Evolutionary conservation across 306 rosid genomes (phyloP).

Genomic region (Vigna angularis): DNA sequence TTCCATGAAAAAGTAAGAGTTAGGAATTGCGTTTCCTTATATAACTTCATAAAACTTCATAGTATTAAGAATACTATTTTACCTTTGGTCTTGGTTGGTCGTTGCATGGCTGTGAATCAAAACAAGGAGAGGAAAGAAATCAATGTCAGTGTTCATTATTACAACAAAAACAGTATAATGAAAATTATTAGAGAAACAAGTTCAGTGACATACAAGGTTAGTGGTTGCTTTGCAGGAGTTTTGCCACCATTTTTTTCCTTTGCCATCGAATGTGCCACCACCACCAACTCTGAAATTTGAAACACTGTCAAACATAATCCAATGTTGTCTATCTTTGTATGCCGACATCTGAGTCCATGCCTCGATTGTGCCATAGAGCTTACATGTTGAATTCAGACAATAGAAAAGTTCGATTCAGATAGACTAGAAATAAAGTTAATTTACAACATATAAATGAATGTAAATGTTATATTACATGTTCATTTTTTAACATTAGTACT

Average conservation of each 20-base stretch:
- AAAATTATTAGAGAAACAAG: not conserved
- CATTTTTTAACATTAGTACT: not conserved
- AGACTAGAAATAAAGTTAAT: too few relatives aligned
- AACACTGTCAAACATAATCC: conserved; percentile 68
- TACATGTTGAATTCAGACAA: conserved; percentile 21
- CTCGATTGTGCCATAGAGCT: conserved; percentile 73
- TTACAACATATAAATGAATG: too few relatives aligned
- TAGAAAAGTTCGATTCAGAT: not conserved
- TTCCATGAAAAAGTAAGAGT: conserved; percentile 24
- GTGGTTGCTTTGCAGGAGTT: conserved; percentile 78
- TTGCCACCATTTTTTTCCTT: conserved; percentile 83
- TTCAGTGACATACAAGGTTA: conserved; percentile 48
- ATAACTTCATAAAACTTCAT: not conserved
- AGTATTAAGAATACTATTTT: conserved; percentile 44
- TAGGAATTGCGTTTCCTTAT: conserved; percentile 6
- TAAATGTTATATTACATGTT: too few relatives aligned
- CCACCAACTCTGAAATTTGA: conserved; percentile 67
- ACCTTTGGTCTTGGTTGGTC: conserved; percentile 77
- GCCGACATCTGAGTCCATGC: conserved; percentile 64
- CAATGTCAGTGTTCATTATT: conserved; percentile 8
- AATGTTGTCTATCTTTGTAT: conserved; percentile 56
- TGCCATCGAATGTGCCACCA: conserved; percentile 78
- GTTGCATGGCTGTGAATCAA: conserved; percentile 71
- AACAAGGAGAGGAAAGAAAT: not conserved
- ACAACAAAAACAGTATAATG: not conserved